Conservation (phyloP, 495 filamentous ascomycete genomes). For the Xylaria flabelliformis region DNA sequence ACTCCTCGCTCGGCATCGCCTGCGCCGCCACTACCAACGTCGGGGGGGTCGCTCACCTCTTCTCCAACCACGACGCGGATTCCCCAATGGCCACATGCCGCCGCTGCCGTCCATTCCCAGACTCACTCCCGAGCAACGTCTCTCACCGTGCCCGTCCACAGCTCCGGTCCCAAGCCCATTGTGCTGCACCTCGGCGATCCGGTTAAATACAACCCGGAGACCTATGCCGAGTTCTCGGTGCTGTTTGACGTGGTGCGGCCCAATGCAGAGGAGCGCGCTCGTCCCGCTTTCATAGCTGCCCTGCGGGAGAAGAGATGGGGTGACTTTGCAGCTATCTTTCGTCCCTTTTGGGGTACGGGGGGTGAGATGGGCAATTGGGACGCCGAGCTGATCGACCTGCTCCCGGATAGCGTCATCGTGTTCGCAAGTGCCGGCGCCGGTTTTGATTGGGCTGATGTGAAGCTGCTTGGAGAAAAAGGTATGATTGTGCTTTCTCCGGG, state of each 20-base stretch:
- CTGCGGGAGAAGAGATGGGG: conserved; percentile 71
- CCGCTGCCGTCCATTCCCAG: not conserved
- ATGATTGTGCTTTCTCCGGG: conserved; percentile 31
- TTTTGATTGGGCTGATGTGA: conserved; percentile 79
- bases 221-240: conserved; percentile 61
- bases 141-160: conserved; percentile 30
- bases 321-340: conserved; percentile 74
- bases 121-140: conserved; percentile 24
- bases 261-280: conserved; percentile 54
- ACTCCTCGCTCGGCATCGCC: conserved; percentile 54
- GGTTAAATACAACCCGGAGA: conserved; percentile 68
- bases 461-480: conserved; percentile 71
- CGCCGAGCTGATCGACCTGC: conserved; percentile 67
- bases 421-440: conserved; percentile 77
- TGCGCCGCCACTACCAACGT: conserved; percentile 39
- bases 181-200: conserved; percentile 74
- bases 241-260: conserved; percentile 67
- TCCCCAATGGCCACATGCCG: conserved; percentile 9
- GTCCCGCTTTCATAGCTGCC: conserved; percentile 66
- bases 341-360: conserved; percentile 76
- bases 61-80: conserved; percentile 32
- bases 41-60: conserved; percentile 25
- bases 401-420: conserved; percentile 69
- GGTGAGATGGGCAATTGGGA: conserved; percentile 83
- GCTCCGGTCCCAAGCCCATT: conserved; percentile 37